Conservation (phyloP, 192 early-diverging fungal species). For the Allomyces javanicus region DNA sequence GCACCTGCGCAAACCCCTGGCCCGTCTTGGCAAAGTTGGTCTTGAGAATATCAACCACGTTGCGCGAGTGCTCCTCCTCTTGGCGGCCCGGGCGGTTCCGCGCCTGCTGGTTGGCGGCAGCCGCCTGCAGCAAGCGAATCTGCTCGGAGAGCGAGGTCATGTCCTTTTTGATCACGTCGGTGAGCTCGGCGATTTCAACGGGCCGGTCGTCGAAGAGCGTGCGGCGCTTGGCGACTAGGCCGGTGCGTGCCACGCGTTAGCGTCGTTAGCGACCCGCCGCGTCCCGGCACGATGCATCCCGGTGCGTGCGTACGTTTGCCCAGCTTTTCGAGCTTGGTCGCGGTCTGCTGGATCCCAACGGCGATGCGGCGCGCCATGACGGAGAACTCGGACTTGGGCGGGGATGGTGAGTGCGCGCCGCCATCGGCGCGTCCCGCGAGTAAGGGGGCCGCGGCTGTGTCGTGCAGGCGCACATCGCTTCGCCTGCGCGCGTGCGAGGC, state of each 20-base stretch:
- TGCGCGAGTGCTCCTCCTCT: constrained; percentile 68
- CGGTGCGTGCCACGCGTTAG: no score
- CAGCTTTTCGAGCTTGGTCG: constrained; percentile 65
- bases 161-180: constrained; percentile 86
- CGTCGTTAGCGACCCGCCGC: no score
- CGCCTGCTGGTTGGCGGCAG: constrained; percentile 32
- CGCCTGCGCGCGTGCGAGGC: no score
- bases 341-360: constrained; percentile 66
- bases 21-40: constrained; percentile 77
- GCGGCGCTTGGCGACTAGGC: constrained; percentile 70
- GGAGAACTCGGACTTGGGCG: constrained; percentile 57
- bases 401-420: constrained; percentile 7
- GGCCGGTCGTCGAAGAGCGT: constrained; percentile 95
- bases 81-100: constrained; percentile 20
- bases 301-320: constrained; percentile 33
- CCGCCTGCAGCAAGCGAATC: constrained; percentile 66
- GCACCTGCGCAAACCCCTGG: constrained; percentile 76
- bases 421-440: constrained; percentile 5
- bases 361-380: constrained; percentile 63
- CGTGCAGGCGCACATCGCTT: no score
- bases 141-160: constrained; percentile 85
- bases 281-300: no score
- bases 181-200: constrained; percentile 84
- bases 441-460: constrained; percentile 1
- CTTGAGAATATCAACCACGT: constrained; percentile 83